Evolutionary conservation across 305 asterid genomes (phyloP).

Genomic region (Galium porrigens): DNA sequence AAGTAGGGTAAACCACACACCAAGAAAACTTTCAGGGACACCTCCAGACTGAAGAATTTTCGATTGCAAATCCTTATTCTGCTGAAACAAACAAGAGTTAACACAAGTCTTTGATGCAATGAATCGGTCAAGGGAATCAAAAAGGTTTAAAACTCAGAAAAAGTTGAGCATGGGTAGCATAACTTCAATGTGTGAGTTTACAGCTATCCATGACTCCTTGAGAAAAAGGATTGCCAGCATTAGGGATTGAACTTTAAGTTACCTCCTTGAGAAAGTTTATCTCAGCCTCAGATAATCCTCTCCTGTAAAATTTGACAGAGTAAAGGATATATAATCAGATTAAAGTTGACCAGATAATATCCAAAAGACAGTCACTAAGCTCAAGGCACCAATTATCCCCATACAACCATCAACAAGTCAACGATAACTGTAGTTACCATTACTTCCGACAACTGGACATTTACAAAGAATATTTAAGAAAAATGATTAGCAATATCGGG

Average conservation of each 20-base stretch:
- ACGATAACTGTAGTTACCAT: neutral
- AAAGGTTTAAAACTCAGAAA: neutral
- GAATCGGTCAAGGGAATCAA: neutral
- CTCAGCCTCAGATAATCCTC: slow-evolving; percentile 85
- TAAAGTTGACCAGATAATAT: neutral
- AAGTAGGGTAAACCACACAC: slow-evolving; percentile 31
- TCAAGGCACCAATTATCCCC: slow-evolving; percentile 1
- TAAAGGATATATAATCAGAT: slow-evolving; percentile 10
- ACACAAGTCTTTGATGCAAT: neutral
- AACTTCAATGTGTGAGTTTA: neutral
- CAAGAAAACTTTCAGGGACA: slow-evolving; percentile 59
- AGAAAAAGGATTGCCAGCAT: slow-evolving; percentile 4
- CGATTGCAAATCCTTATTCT: slow-evolving; percentile 74
- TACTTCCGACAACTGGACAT: neutral
- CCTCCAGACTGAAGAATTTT: slow-evolving; percentile 72
- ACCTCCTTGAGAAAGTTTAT: slow-evolving; percentile 75
- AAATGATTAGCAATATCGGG: neutral
- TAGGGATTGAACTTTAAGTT: slow-evolving; percentile 15
- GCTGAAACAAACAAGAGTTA: slow-evolving; percentile 22
- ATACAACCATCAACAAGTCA: neutral
- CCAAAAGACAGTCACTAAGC: neutral
- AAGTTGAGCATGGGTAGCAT: neutral
- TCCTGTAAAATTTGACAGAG: slow-evolving; percentile 40
- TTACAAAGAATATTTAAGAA: neutral
- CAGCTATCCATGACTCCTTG: slow-evolving; percentile 6